Evolutionary conservation across 2,329 filamentous ascomycete genomes (phyloP).

Genomic region (Intubia oerlemansii): DNA sequence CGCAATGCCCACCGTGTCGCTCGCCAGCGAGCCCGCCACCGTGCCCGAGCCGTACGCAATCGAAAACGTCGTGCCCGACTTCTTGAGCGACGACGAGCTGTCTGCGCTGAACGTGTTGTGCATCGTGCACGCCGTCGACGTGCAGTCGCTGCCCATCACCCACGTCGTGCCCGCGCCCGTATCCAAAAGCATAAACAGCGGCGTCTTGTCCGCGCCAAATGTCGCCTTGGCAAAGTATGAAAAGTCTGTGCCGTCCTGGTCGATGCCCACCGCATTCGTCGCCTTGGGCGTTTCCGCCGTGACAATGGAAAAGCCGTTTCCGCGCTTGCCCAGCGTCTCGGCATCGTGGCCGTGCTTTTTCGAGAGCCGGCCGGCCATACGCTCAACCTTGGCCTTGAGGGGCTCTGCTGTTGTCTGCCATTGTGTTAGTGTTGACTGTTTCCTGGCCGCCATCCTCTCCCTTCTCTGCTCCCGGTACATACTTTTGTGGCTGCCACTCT

Average conservation of each 20-base stretch:
- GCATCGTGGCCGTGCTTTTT: slow-evolving; percentile 22
- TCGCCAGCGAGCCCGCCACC: slow-evolving; percentile 43
- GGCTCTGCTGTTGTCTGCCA: slow-evolving; percentile 15
- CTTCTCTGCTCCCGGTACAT: no score
- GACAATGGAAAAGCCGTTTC: slow-evolving; percentile 25
- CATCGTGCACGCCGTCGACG: slow-evolving; percentile 38
- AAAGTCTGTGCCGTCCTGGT: slow-evolving; percentile 44
- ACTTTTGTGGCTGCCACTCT: background rate
- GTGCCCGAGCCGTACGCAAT: slow-evolving; percentile 61
- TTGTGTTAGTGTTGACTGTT: no score
- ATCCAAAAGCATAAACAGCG: slow-evolving; percentile 41
- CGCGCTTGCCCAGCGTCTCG: slow-evolving; percentile 15
- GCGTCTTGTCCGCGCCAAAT: slow-evolving; percentile 31
- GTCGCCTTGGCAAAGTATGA: slow-evolving; percentile 40
- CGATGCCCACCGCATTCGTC: slow-evolving; percentile 29
- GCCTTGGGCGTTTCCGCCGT: slow-evolving; percentile 22
- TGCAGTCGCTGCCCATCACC: slow-evolving; percentile 59
- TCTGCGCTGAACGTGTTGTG: slow-evolving; percentile 49
- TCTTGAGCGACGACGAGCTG: slow-evolving; percentile 42
- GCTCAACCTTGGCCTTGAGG: slow-evolving; percentile 15
- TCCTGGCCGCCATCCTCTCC: no score
- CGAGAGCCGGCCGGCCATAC: slow-evolving; percentile 17
- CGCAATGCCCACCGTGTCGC: slow-evolving; percentile 46
- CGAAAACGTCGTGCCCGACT: slow-evolving; percentile 30
- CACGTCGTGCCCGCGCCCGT: slow-evolving; percentile 55